Evolutionary conservation across 768 basidiomycete genomes (phyloP).

Genomic region (Paxillus ammoniavirescens): DNA sequence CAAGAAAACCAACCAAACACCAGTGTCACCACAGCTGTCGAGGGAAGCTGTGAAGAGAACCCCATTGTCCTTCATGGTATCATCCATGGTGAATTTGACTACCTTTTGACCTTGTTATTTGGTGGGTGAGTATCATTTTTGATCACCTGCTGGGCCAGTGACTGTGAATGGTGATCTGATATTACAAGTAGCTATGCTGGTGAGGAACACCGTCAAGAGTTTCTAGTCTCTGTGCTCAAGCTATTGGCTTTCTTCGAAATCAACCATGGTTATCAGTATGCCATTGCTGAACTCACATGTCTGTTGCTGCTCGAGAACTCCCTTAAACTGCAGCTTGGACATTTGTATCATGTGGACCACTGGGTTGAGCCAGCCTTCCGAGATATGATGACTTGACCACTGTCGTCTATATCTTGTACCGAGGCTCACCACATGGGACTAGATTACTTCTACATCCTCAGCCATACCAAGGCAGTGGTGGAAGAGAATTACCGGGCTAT

Average conservation of each 20-base stretch:
- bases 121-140: too few species aligned
- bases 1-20: background rate
- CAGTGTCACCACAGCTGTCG: background rate
- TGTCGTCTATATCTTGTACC: constrained; percentile 1
- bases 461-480: background rate
- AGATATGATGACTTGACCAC: background rate
- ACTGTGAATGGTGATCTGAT: too few species aligned
- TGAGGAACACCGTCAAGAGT: constrained; percentile 1
- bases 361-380: constrained; percentile 11
- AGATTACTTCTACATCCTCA: constrained; percentile 1
- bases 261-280: constrained; percentile 1
- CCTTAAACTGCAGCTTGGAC: constrained; percentile 6
- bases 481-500: background rate
- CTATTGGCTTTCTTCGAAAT: constrained; percentile 3
- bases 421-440: constrained; percentile 3
- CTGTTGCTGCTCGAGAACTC: background rate
- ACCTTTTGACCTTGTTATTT: too few species aligned
- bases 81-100: too few species aligned
- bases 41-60: background rate
- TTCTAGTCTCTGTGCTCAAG: constrained; percentile 3
- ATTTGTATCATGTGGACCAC: background rate
- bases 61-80: background rate
- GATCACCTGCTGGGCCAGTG: too few species aligned
- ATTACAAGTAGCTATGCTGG: constrained; percentile 4
- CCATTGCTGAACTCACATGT: background rate